Evolutionary conservation across 345 rosid genomes (phyloP).

Genomic region (Hibiscus trionum): DNA sequence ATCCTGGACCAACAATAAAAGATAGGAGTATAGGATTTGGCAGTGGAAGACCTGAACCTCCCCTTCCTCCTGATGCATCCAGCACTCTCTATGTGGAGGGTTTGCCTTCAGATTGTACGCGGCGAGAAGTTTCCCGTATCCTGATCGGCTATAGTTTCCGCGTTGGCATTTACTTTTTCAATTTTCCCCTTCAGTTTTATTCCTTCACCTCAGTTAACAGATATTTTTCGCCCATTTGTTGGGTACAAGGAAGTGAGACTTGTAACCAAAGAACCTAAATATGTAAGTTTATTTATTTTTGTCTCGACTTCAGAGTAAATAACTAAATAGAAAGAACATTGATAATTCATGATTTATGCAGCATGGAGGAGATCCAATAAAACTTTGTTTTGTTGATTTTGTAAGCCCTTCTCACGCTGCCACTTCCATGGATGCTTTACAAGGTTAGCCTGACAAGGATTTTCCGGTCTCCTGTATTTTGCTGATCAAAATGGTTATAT

Average conservation of each 20-base stretch:
- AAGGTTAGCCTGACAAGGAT: conserved; percentile 35
- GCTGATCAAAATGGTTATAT: not conserved
- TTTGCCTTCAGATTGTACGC: conserved; percentile 44
- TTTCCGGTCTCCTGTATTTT: not conserved
- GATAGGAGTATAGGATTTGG: conserved; percentile 38
- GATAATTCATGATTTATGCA: conserved; percentile 24
- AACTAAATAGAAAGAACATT: not conserved
- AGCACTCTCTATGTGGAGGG: conserved; percentile 64
- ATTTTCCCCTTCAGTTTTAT: conserved; percentile 8
- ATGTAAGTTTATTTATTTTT: conserved; percentile 26
- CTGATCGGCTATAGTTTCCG: conserved; percentile 14
- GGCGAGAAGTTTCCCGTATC: conserved; percentile 64
- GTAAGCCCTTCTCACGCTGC: conserved; percentile 61
- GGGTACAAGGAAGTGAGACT: conserved; percentile 73
- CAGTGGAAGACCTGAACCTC: conserved; percentile 37
- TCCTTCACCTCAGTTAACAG: conserved; percentile 37
- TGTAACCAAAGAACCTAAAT: conserved; percentile 56
- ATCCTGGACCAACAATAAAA: conserved; percentile 28
- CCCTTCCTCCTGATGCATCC: conserved; percentile 58
- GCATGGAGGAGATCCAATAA: conserved; percentile 50
- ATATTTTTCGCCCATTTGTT: conserved; percentile 69
- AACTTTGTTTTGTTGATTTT: conserved; percentile 70
- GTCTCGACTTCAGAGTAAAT: not conserved
- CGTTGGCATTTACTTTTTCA: not conserved
- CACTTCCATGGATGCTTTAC: conserved; percentile 61